Evolutionary conservation across 2,329 filamentous ascomycete species (phyloP).

Genomic region (Penicillium griseofulvum): DNA sequence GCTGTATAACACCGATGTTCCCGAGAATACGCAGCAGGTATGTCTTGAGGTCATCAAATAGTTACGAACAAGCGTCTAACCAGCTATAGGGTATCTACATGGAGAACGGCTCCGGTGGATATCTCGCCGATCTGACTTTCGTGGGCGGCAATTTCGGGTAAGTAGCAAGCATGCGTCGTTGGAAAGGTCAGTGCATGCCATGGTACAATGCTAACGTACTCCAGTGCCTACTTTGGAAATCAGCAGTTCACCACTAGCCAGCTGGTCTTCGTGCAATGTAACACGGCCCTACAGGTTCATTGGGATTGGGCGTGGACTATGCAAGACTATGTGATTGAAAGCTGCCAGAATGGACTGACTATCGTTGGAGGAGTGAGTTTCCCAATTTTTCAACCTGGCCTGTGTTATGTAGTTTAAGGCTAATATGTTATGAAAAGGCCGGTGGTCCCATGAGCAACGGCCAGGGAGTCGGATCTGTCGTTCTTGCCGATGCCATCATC

Average conservation of each 20-base stretch:
- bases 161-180: too few species aligned
- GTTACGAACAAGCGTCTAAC: too few species aligned
- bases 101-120: conserved; percentile 52
- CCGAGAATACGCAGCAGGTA: conserved; percentile 30
- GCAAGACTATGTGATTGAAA: conserved; percentile 49
- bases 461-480: conserved; percentile 53
- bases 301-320: conserved; percentile 61
- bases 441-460: too few species aligned
- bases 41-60: too few species aligned
- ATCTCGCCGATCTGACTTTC: conserved; percentile 58
- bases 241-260: conserved; percentile 62
- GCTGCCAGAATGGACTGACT: conserved; percentile 51
- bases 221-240: conserved; percentile 47
- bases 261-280: conserved; percentile 50
- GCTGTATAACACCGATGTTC: conserved; percentile 38
- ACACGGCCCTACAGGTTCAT: conserved; percentile 54
- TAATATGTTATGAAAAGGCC: too few species aligned
- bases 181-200: too few species aligned
- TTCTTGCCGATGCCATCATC: conserved; percentile 54
- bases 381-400: background rate
- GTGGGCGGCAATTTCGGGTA: conserved; percentile 58
- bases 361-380: conserved; percentile 35
- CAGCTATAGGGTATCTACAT: too few species aligned
- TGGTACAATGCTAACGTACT: too few species aligned
- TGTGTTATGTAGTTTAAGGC: too few species aligned